Evolutionary conservation across 768 basidiomycete genomes (phyloP), one percentile per base, ranked within the genome.

Genomic region (Suillus brevipes): DNA sequence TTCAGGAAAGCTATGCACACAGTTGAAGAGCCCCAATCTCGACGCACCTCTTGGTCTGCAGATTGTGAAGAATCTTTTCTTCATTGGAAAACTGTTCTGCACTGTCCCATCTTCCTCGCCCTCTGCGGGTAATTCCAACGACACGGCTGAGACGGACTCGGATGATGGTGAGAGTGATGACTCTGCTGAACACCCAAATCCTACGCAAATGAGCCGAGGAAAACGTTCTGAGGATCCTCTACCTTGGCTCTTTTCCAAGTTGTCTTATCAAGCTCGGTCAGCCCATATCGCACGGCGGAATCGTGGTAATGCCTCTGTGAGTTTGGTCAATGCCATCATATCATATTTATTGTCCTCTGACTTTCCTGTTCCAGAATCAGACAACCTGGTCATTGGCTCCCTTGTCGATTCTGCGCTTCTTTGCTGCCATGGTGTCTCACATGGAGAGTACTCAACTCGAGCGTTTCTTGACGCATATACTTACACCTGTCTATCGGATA

Each of bases 171-270:
- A 71, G 18, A 72, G 69, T 1, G 69, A 70, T 28, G 67, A 62
- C 52, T 67, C 23, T 6, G 55, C 16, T 7, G 40, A 36, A 36
- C 61, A 25, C 25, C 28, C 23, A 50, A 14, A 49, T 23, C 12
- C 23, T 6, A 63, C 58, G 43, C 50, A 43, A 13, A 58, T 7
- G n/a, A 63, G n/a, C 59, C 53, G 31, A 55, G 34, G 20, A 50
- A 58, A n/a, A 31, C 37, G 12, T 28, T 25, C 62, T 16, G 57
- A 69, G 20, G 83, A 89, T 69, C 89, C 89, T 0, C 79, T 98
- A 2, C 86, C 92, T 0, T 99, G 97, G 95, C 77, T 99, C 40
- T 98, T 99, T 82, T 95, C 95, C 28, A 92, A 92, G 72, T 80
- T 99, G 23, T 98, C 97, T 0, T 96, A 92, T 75, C 91, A 95